Evolutionary conservation across 2,329 filamentous ascomycete genomes (phyloP).

Genomic region (Pestalotiopsis sp.): DNA sequence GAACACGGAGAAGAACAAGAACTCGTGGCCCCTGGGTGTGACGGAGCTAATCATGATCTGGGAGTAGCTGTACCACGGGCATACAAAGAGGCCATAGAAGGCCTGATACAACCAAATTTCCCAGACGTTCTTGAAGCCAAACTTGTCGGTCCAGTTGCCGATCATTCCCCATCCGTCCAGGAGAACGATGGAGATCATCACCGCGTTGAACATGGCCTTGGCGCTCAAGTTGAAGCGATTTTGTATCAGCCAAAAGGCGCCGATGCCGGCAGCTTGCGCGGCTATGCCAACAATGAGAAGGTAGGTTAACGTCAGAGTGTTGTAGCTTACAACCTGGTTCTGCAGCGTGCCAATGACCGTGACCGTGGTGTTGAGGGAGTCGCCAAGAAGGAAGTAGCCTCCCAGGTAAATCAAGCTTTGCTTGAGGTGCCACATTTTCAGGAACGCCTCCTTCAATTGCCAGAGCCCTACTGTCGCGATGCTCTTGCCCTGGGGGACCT

Average conservation of each 20-base stretch:
- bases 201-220: constrained; percentile 68
- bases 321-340: constrained; percentile 64
- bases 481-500: constrained; percentile 37
- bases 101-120: constrained; percentile 46
- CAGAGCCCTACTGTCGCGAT: constrained; percentile 61
- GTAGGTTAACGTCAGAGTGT: constrained; percentile 65
- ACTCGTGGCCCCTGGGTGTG: constrained; percentile 67
- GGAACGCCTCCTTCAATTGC: constrained; percentile 58
- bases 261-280: constrained; percentile 63
- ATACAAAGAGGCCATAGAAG: constrained; percentile 67
- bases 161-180: constrained; percentile 53
- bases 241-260: constrained; percentile 61
- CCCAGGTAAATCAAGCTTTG: constrained; percentile 67
- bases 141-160: constrained; percentile 44
- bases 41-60: constrained; percentile 73
- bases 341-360: constrained; percentile 68
- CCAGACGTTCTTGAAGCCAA: constrained; percentile 46
- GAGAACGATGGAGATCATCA: constrained; percentile 61
- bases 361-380: constrained; percentile 69
- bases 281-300: constrained; percentile 66
- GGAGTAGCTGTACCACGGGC: constrained; percentile 70
- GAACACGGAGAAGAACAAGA: constrained; percentile 70
- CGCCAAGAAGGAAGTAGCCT: constrained; percentile 69
- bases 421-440: constrained; percentile 63
- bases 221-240: constrained; percentile 58